Evolutionary conservation across 805 yeast genomes (phyloP), one percentile per base, ranked within the genome.

Genomic region (Teunomyces funiuensis): DNA sequence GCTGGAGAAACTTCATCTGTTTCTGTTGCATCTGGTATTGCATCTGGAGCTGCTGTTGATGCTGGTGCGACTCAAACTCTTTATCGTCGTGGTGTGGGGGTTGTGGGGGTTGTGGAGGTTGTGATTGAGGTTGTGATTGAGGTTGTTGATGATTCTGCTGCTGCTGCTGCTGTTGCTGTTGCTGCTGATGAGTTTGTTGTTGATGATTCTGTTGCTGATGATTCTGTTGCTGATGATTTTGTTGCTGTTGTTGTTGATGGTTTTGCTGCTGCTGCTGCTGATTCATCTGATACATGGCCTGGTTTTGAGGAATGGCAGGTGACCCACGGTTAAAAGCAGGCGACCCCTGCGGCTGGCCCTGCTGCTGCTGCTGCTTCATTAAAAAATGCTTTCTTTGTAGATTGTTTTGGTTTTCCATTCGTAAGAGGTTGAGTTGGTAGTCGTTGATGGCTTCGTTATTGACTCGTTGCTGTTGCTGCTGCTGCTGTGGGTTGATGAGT

Each of bases 181-280:
- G 47, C 22, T 38, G 23, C 26, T 36, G 39, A 9, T 26, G 38
- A 5, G 30, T 41, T 20, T 33, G 29, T 33, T 43, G 47, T 26
- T 36, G 44, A 8, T 46, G 51, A 6, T 31, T 36, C 20, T 45
- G 49, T 37, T 44, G 54, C 38, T 45, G 50, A 28, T 34, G 48
- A 27, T 60, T 63, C 20, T 38, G 53, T 19, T 55, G 61, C 29
- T 53, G 62, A 37, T 55, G 63, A 36, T 55, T 64, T 34, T 52
- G 63, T 8, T 44, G 55, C 14, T 49, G 60, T 28, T 50, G 53
- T 36, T 55, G 63, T 33, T 55, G 66, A 38, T 55, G 66, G 42
- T 60, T 60, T 49, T 62, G 70, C 48, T 66, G 74, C 37, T 60
- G 51, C 18, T 33, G 44, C 22, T 45, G 49, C 33, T 37, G 45